Evolutionary conservation across 345 rosid species (phyloP), one percentile per base, ranked within the genome.

Genomic region (Moringa oleifera): DNA sequence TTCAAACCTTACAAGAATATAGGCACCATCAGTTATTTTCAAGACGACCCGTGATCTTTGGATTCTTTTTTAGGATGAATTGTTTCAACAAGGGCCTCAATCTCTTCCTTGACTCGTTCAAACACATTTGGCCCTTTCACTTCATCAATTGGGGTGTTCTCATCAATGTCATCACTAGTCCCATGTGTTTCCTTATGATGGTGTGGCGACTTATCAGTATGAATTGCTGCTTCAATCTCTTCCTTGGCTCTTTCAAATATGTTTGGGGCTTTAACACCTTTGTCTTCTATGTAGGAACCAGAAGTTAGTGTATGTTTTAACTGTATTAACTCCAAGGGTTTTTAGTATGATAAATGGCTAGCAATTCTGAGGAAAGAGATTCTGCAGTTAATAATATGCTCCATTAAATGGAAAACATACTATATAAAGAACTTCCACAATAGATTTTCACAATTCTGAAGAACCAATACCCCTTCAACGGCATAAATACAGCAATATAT

Each of bases 101-200:
- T 11, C 56, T 82, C 84, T 67, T 82, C 87, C 58, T 73, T 82
- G 51, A 73, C 76, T 12, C 87, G 76, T 12, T 63, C 67, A 58
- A 82, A 47, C 22, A 82, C 77, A 68, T 77, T 71, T 15, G 87
- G 87, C 25, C 75, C 87, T 78, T 75, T 82, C 58, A 80, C 80
- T 55, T 75, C 77, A n/a, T 73, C 80, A 0, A 67, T 67, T 10
- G 65, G 62, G 9, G 84, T 82, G 69, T 51, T 61, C 60, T 77
- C 82, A 23, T 75, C 74, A 23, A 82, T 82, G 76, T 82, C 80
- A 28, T 80, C 79, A 65, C 82, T 82, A 57, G 22, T 80, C 61
- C 84, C 84, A 61, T 80, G 84, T 1, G 82, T 77, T 63, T 82
- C 82, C 13, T 77, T 73, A 51, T 72, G 69, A 64, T 79, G 80